Evolutionary conservation across 148 eudicot species (phyloP).

Genomic region (Salicornia ramosissima): DNA sequence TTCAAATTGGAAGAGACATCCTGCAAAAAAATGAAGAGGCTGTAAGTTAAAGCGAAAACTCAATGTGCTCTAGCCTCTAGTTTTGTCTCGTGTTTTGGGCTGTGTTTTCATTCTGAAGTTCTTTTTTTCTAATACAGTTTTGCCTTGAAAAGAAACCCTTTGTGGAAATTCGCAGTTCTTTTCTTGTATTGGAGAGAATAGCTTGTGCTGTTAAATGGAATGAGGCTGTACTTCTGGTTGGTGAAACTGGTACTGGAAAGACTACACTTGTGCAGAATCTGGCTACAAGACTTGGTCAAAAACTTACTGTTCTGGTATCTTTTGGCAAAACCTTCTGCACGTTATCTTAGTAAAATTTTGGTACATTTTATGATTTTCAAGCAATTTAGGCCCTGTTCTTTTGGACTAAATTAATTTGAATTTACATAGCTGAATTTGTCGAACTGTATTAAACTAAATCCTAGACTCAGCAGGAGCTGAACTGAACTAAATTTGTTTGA

Average conservation of each 20-base stretch:
- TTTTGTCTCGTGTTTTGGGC: background rate
- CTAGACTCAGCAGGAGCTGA: no score
- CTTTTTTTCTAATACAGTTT: conserved; percentile 27
- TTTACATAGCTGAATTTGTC: no score
- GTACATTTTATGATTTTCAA: no score
- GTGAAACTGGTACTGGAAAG: conserved; percentile 99
- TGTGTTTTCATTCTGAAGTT: background rate
- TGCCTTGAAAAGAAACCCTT: conserved; percentile 49
- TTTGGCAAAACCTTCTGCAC: background rate
- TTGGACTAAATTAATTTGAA: no score
- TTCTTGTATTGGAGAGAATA: conserved; percentile 72
- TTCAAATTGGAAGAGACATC: conserved; percentile 65
- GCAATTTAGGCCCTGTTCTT: no score
- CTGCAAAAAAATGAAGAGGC: conserved; percentile 39
- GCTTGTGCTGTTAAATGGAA: conserved; percentile 82
- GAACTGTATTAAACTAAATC: no score
- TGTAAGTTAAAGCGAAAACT: conserved; percentile 32
- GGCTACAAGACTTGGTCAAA: conserved; percentile 73
- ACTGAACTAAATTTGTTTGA: no score
- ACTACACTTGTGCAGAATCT: conserved; percentile 93
- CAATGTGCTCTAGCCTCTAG: background rate
- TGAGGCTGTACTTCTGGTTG: conserved; percentile 93
- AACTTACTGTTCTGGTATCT: conserved; percentile 91
- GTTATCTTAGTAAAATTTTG: no score
- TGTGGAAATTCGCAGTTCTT: conserved; percentile 72